Conservation (phyloP, 2,329 filamentous ascomycete genomes). For the Orbilia quercus region DNA sequence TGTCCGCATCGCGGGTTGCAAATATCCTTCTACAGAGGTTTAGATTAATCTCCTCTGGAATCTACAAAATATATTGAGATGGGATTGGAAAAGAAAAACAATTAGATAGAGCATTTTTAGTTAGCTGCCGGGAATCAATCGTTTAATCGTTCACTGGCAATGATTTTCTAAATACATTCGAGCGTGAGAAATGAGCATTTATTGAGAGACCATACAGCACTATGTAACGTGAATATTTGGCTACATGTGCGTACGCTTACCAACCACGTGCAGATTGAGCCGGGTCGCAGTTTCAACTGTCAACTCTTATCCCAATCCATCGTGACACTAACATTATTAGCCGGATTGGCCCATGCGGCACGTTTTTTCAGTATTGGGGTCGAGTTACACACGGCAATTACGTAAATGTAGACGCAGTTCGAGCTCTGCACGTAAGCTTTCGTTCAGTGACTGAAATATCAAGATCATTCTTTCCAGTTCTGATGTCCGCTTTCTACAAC, state of each 20-base stretch:
- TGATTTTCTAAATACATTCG: too few relatives aligned
- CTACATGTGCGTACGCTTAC: too few relatives aligned
- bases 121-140: slow-evolving; percentile 10
- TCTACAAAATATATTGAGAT: slow-evolving; percentile 26
- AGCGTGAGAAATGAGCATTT: too few relatives aligned
- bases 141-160: too few relatives aligned
- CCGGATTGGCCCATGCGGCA: too few relatives aligned
- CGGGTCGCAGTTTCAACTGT: too few relatives aligned
- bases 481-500: not conserved
- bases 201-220: not conserved
- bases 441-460: too few relatives aligned
- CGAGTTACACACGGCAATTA: slow-evolving; percentile 40
- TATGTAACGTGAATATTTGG: not conserved
- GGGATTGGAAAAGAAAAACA: slow-evolving; percentile 35
- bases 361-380: not conserved
- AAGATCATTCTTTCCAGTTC: too few relatives aligned
- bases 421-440: too few relatives aligned
- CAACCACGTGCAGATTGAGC: not conserved
- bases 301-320: too few relatives aligned
- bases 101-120: slow-evolving; percentile 33
- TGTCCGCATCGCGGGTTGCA: slow-evolving; percentile 7
- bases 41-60: slow-evolving; percentile 37
- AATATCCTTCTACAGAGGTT: slow-evolving; percentile 15
- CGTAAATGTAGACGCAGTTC: slow-evolving; percentile 28
- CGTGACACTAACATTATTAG: too few relatives aligned